These are phyloP conservation scores for Oleoguttula mirabilis DNA, from an alignment of 495 filamentous ascomycete species.

Conservation along the genomic window DNA sequence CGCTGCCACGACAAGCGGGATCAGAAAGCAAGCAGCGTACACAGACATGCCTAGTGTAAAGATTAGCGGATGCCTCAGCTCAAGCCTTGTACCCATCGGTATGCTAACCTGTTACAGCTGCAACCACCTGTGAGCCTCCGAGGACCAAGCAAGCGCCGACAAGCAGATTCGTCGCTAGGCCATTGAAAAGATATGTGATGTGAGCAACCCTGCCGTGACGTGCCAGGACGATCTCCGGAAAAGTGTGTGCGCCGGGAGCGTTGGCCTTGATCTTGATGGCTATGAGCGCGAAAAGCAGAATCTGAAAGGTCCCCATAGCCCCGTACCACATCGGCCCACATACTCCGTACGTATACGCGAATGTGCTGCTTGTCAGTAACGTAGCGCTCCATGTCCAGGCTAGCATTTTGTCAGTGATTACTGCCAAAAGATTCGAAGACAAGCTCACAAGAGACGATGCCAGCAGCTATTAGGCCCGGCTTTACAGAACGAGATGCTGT, in stretches of 20 bases:
- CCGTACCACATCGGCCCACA: conserved; percentile 38
- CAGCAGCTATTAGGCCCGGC: conserved; percentile 38
- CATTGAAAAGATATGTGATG: conserved; percentile 33
- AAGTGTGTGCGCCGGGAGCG: conserved; percentile 31
- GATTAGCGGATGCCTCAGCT: too few species aligned
- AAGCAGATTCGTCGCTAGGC: conserved; percentile 36
- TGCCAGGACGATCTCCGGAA: conserved; percentile 29
- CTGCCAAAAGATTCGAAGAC: neutral
- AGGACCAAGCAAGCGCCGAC: conserved; percentile 33
- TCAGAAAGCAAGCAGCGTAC: conserved; percentile 35
- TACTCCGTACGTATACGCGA: conserved; percentile 40
- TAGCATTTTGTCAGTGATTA: conserved; percentile 5
- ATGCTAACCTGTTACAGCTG: conserved; percentile 32
- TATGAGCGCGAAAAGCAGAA: conserved; percentile 33
- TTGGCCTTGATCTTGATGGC: conserved; percentile 35
- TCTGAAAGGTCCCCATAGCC: conserved; percentile 33
- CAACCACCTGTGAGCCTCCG: conserved; percentile 35
- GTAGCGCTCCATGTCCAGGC: conserved; percentile 21
- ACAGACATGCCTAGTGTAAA: too few species aligned
- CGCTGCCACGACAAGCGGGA: conserved; percentile 32
- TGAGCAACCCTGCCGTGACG: conserved; percentile 32
- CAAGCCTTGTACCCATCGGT: too few species aligned
- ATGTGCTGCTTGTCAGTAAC: conserved; percentile 35
- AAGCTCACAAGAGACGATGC: conserved; percentile 29
- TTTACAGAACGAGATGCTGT: conserved; percentile 38